These are phyloP conservation scores for Diospyros lotus DNA, from an alignment of 148 eudicot species.

Conservation along the genomic window DNA sequence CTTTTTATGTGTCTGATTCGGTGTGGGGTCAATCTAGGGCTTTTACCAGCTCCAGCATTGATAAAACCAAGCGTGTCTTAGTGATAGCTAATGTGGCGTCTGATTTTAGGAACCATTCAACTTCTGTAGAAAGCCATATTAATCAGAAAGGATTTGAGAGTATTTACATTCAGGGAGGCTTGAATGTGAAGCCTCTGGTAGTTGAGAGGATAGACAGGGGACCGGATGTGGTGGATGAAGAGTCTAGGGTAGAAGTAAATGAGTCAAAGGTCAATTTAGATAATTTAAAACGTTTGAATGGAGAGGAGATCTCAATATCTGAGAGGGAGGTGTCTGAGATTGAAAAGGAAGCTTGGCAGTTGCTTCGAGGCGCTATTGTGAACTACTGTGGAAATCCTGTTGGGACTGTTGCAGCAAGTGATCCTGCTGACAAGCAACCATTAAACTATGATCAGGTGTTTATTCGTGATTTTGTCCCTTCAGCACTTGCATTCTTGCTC, in stretches of 20 bases:
- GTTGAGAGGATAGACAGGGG: constrained; percentile 35
- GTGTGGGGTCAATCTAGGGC: constrained; percentile 39
- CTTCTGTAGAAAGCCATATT: constrained; percentile 43
- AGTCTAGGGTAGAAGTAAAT: constrained; percentile 17
- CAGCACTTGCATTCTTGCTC: constrained; percentile 84
- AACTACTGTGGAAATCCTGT: constrained; percentile 74
- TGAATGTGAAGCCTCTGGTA: constrained; percentile 55
- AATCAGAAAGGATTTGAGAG: constrained; percentile 50
- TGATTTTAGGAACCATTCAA: constrained; percentile 56
- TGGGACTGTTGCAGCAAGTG: constrained; percentile 84
- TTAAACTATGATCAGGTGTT: constrained; percentile 85
- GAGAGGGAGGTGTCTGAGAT: constrained; percentile 39
- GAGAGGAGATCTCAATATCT: constrained; percentile 13
- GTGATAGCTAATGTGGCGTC: constrained; percentile 51
- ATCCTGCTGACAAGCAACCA: constrained; percentile 51
- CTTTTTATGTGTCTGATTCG: constrained; percentile 53
- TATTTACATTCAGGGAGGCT: constrained; percentile 52
- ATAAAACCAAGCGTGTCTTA: constrained; percentile 21
- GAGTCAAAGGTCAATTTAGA: constrained; percentile 23
- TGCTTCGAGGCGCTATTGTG: constrained; percentile 62
- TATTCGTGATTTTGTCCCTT: constrained; percentile 84
- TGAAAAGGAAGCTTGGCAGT: constrained; percentile 80
- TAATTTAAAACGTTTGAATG: constrained; percentile 27
- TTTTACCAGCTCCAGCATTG: constrained; percentile 22
- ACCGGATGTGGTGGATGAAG: constrained; percentile 20